Conservation (phyloP, 805 yeast genomes). For the Debaryomyces maramus region DNA sequence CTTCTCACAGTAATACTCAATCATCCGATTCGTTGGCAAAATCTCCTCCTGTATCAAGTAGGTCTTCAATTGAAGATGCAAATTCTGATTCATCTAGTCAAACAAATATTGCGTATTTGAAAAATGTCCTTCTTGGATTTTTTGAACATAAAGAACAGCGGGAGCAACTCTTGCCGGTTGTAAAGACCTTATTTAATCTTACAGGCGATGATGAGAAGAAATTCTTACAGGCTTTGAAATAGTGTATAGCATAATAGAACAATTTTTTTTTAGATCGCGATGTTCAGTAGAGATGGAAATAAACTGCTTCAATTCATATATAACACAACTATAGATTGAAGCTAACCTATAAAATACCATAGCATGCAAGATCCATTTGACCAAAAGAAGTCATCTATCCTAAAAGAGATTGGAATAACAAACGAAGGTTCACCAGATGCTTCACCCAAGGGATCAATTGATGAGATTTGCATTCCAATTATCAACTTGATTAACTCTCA, state of each 20-base stretch:
- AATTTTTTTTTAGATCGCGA: conserved; percentile 3
- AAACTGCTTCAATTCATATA: too few species aligned
- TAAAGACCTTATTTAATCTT: conserved; percentile 70
- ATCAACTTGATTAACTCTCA: conserved; percentile 65
- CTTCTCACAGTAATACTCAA: conserved; percentile 3
- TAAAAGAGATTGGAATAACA: conserved; percentile 51
- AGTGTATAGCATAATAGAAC: conserved; percentile 2
- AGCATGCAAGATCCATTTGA: conserved; percentile 55
- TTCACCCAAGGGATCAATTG: conserved; percentile 91
- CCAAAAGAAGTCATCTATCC: conserved; percentile 59
- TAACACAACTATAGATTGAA: too few species aligned
- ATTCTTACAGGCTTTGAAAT: conserved; percentile 56
- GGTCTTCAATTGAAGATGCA: conserved; percentile 14
- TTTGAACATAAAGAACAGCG: conserved; percentile 93
- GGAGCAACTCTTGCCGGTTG: conserved; percentile 78
- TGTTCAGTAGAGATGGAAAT: background rate
- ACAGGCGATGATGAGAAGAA: conserved; percentile 72
- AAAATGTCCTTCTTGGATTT: conserved; percentile 88
- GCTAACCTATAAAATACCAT: too few species aligned
- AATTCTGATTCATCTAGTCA: conserved; percentile 6
- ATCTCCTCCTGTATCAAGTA: conserved; percentile 8
- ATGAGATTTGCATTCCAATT: conserved; percentile 68
- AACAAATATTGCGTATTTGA: conserved; percentile 63
- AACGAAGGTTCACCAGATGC: conserved; percentile 51
- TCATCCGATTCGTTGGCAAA: conserved; percentile 4